Conservation (phyloP, 805 yeast genomes). For the Wickerhamiella lipophila region DNA sequence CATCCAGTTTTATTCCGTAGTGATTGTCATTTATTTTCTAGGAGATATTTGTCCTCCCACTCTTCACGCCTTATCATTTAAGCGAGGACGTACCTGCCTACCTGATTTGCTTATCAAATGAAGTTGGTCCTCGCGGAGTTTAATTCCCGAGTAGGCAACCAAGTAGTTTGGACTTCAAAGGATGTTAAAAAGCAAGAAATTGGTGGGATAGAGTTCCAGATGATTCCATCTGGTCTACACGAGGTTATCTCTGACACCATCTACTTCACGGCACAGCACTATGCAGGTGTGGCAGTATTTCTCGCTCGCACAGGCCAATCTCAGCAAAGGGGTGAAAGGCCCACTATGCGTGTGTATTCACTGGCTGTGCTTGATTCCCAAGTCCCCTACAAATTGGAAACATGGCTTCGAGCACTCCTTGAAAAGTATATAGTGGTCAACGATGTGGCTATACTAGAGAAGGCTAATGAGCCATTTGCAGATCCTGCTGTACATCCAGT, state of each 20-base stretch:
- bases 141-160: constrained; percentile 41
- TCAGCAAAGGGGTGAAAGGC: constrained; percentile 15
- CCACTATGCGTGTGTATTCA: constrained; percentile 15
- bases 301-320: neutral
- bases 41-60: too few species aligned
- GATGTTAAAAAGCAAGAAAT: constrained; percentile 22
- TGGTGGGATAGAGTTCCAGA: constrained; percentile 44
- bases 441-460: constrained; percentile 10
- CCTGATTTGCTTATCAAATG: neutral
- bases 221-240: constrained; percentile 62
- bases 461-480: constrained; percentile 7
- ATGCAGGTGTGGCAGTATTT: constrained; percentile 20
- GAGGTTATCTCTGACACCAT: constrained; percentile 39
- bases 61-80: too few species aligned
- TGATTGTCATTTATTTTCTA: too few species aligned
- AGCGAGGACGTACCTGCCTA: neutral
- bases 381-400: constrained; percentile 21
- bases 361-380: constrained; percentile 16
- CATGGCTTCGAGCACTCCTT: constrained; percentile 15
- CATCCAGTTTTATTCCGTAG: neutral
- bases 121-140: constrained; percentile 38
- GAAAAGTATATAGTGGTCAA: constrained; percentile 15
- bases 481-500: constrained; percentile 27
- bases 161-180: constrained; percentile 34
- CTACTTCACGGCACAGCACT: constrained; percentile 32